A percentile compares a stretch with the other conserved stretches of the same genome.
Conservation (phyloP, 78 protist species). For the Dictyostelium brefeldianum region DNA sequence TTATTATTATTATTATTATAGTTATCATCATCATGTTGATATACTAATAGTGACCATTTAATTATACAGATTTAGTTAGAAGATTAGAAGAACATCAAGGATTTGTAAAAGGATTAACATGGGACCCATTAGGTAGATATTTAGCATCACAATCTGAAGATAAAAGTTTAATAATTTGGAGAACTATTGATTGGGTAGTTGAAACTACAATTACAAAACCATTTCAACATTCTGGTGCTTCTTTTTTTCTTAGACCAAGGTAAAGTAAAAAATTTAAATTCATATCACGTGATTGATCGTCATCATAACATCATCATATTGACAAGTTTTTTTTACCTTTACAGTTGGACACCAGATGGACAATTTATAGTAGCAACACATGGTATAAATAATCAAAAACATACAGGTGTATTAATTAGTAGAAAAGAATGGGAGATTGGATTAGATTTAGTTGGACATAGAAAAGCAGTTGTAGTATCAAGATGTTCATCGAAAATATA, state of each 20-base stretch:
- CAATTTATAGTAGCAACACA: constrained; percentile 27
- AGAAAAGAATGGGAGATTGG: constrained; percentile 40
- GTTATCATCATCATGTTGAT: not conserved
- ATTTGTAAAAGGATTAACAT: constrained; percentile 77
- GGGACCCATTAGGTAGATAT: constrained; percentile 88
- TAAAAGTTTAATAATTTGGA: constrained; percentile 59
- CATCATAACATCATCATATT: not conserved
- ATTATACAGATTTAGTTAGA: not conserved
- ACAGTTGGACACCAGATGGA: constrained; percentile 82
- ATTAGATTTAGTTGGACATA: constrained; percentile 60
- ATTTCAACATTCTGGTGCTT: constrained; percentile 43
- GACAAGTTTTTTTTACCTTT: not conserved
- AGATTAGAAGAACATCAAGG: constrained; percentile 68
- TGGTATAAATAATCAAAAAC: constrained; percentile 32
- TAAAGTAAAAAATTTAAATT: not conserved
- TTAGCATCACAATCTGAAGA: constrained; percentile 80
- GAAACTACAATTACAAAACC: constrained; percentile 69
- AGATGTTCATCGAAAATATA: constrained; percentile 42
- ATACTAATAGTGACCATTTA: not conserved
- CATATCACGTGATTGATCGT: too few relatives aligned
- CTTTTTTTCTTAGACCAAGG: constrained; percentile 46
- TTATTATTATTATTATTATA: not conserved
- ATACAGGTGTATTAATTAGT: constrained; percentile 34
- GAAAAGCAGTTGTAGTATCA: constrained; percentile 28
- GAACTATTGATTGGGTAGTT: constrained; percentile 47